phyloP scores from a whole-genome alignment of 441 rosid species.

The Metrosideros polymorpha region DNA sequence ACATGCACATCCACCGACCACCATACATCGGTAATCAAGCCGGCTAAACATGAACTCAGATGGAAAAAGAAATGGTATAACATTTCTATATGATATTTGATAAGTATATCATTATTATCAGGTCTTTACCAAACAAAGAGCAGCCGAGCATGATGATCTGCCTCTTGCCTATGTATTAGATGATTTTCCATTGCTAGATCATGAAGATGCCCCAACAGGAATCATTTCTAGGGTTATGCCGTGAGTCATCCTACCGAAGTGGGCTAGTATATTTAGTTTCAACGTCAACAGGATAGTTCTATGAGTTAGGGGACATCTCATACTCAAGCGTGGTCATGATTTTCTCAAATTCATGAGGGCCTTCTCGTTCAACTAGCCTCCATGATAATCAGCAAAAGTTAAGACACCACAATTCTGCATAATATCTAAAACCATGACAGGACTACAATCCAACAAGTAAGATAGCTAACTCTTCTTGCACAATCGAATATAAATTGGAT shows the following conservation, averaged over 20 bases:
- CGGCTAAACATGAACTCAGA: not conserved
- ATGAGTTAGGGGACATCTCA: not conserved
- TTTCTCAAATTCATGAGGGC: no score
- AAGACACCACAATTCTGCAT: not conserved
- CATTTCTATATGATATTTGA: not conserved
- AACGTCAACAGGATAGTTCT: not conserved
- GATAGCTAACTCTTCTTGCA: not conserved
- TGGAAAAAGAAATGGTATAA: not conserved
- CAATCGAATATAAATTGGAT: not conserved
- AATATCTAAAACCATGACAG: not conserved
- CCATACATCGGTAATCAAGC: not conserved
- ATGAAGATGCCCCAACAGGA: not conserved
- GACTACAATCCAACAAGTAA: not conserved
- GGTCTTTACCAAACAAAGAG: not conserved
- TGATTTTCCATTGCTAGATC: not conserved
- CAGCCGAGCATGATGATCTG: not conserved
- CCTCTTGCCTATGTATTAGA: not conserved
- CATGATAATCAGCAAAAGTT: not conserved
- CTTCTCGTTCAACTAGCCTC: not conserved
- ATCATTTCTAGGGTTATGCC: not conserved
- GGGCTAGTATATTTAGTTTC: not conserved
- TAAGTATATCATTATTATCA: not conserved
- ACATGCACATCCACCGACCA: not conserved
- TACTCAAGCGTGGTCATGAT: no score
- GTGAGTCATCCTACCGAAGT: not conserved